These are phyloP conservation scores for Fusarium sp. DNA, from an alignment of 2,329 filamentous ascomycete genomes.

Conservation along the genomic window DNA sequence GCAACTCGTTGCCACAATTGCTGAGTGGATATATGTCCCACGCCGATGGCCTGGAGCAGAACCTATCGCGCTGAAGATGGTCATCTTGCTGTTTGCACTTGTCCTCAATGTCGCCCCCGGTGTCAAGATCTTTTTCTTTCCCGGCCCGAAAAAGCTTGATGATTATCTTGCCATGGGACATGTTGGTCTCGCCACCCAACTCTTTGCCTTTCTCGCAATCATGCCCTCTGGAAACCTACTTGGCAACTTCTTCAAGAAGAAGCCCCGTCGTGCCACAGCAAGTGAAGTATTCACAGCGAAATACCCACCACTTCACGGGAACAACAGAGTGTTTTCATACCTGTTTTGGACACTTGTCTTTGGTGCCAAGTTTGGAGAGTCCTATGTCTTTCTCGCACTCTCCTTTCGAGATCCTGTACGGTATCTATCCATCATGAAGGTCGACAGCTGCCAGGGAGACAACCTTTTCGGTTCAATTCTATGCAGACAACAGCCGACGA, in stretches of 20 bases:
- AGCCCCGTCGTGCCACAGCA: neutral
- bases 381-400: neutral
- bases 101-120: neutral
- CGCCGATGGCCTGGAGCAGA: neutral
- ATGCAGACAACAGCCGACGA: neutral
- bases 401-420: neutral
- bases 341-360: neutral
- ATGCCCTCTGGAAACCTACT: neutral
- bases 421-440: neutral
- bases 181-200: neutral
- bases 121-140: neutral
- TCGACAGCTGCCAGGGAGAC: neutral
- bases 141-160: neutral
- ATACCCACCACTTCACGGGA: neutral
- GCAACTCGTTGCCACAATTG: neutral
- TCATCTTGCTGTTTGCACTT: neutral
- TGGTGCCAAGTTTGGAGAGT: slow-evolving; percentile 1
- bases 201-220: neutral
- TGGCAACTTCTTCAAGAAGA: neutral
- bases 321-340: neutral
- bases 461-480: neutral
- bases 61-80: neutral
- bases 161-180: neutral
- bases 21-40: neutral
- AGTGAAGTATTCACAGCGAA: neutral